Conservation (phyloP, 371 early-diverging fungal genomes). For the Batkoa obscura region DNA sequence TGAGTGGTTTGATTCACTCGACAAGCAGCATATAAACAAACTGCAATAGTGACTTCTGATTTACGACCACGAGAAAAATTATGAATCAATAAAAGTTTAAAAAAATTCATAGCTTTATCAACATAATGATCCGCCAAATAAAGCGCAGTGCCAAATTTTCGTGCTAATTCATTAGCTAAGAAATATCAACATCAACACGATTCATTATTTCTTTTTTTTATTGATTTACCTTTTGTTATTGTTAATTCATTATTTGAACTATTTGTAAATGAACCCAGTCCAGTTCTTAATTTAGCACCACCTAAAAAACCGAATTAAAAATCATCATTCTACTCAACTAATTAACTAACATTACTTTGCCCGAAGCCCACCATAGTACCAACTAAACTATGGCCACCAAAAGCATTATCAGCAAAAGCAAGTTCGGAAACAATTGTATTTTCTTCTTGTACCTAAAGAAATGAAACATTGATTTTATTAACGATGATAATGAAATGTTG, state of each 20-base stretch:
- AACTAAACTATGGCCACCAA: conserved; percentile 67
- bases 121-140: conserved; percentile 55
- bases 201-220: background rate
- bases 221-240: conserved; percentile 12
- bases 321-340: background rate
- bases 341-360: conserved; percentile 12
- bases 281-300: conserved; percentile 12
- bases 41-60: conserved; percentile 71
- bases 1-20: conserved; percentile 75
- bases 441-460: conserved; percentile 79
- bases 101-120: conserved; percentile 81
- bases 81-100: conserved; percentile 77
- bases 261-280: conserved; percentile 11
- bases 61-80: conserved; percentile 89
- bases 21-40: conserved; percentile 95
- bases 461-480: background rate
- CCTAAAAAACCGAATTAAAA: background rate
- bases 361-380: conserved; percentile 54
- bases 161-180: conserved; percentile 35
- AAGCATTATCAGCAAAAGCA: conserved; percentile 72
- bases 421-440: conserved; percentile 89
- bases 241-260: conserved; percentile 17
- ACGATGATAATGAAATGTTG: background rate
- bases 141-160: conserved; percentile 41
- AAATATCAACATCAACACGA: conserved; percentile 10